Evolutionary conservation across 2,329 filamentous ascomycete genomes (phyloP), one percentile per base, ranked within the genome.

Genomic region (Fusarium chaquense): DNA sequence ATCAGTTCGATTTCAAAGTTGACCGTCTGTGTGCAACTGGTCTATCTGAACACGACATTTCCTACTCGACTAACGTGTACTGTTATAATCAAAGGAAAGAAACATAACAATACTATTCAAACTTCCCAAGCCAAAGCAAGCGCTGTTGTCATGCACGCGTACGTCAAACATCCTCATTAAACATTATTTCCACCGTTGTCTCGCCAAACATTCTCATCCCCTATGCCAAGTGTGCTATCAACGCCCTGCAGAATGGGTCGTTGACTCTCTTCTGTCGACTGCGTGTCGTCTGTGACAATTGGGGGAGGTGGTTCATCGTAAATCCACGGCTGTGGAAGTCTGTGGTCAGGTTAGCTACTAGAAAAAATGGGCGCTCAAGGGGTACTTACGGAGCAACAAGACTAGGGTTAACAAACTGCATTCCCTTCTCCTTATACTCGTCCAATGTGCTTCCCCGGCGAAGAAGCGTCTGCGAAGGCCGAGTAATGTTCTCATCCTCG

Each of bases 391-490:
- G 90, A 33, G 83, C 81, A 6, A 90, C 83, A 13, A 97, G 81
- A 76, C 88, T 95, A 3, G 93, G 93, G 72, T 95, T 96, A 50
- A 94, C 83, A 78, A 94, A 97, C 49, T 83, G 83, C 77, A 90
- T 76, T 0, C 90, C 92, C 74, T 87, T 88, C 76, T 95, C 92
- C 63, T 87, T 85, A 61, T 88, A 85, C 78, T 94, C 91, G 70
- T 95, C 92, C 30, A 94, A 76, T 0, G 91, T 94, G 70, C 87
- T 90, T 45, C 87, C 83, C 32, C 86, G 81, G 43, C 87, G 81
- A 33, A 85, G 64, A 47, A 85, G 65, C 18, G 81, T 78, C 46
- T 81, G 79, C 50, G 81, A 76, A 18, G 78, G 78, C 33, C 79
- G 78, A 13, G 78, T 76, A 12, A 79, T 77, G 3, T 61, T 86